Base-by-base conservation (phyloP, 768 basidiomycete genomes). In the Lactarius indigo region DNA sequence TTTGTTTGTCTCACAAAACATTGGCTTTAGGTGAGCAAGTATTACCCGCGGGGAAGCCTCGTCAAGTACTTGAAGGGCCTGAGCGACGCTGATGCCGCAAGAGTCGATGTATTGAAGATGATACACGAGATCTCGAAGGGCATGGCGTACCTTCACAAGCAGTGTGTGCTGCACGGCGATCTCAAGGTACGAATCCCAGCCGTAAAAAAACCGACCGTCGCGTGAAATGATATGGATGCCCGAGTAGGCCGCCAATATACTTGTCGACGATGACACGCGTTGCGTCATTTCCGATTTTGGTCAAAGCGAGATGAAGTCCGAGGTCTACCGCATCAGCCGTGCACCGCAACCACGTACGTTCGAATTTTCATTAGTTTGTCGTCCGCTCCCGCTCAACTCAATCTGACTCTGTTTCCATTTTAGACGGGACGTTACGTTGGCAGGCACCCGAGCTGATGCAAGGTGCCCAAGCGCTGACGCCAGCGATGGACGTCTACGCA, bases 211-310 rank as follows among this genome's bases (percentile, higher is more conserved):
- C 58, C 28, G 15, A 58, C 28, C 13, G 23, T 39, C 2, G 61
- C 31, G 15, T 30, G 20, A 41, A 17, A 20, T 12, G 37, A 31
- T n/a, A 30, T 65, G 4, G 3, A 66, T 20, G 2, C 37, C 61
- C 23, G 47, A 10, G n/a, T 47, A 85, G 89, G 89, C 84, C 3
- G 81, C 87, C 2, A 94, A 95, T 73, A 84, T 94, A 18, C 83
- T 94, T 2, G 85, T 95, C 17, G 85, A 89, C 69, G 86, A 91
- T 66, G 75, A 80, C 1, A 80, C 83, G 2, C 83, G 78, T 56
- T 93, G 91, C 65, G 81, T 93, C 47, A 85, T 94, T 50, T 85
- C 90, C 33, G 91, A 94, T 73, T 94, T 95, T 74, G 91, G 90
- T 0, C 89, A 93, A 74, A 88, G 85, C 70, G 87, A 90, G 75